Evolutionary conservation across 78 protist species (phyloP), one percentile per base, ranked within the genome.

Genomic region (Monosiga brevicollis): DNA sequence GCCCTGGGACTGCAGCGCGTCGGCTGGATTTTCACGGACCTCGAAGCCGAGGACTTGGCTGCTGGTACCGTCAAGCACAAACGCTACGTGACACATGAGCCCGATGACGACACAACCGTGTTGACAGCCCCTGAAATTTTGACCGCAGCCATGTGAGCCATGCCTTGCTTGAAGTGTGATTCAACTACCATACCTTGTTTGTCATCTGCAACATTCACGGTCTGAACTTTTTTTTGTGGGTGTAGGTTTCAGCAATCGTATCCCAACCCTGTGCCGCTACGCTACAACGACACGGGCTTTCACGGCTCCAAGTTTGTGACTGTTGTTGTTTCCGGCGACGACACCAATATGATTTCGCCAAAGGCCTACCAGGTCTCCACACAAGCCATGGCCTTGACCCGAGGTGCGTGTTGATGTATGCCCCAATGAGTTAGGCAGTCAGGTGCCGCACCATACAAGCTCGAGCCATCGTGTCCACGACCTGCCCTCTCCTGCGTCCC

Each of bases 1-100:
- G 25, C 11, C 15, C 83, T 80, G 26, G 74, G 73, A 23, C 73
- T 80, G 34, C 6, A 32, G 38, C 75, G 25, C 25, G 25, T 87
- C 22, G 89, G 89, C 62, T 87, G 82, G 83, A 82, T 87, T 20
- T 81, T 81, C 73, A 87, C 89, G n/a, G 89, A 81, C 40, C 73
- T 87, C 26, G 85, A 87, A 74, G 86, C 74, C 24, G 89, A 78
- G 55, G 82, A 77, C 70, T 81, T 80, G 15, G 55, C 39, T 36
- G 11, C 2, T 1, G 89, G 89, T 42, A 81, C 1, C 39, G 88
- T 79, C 42, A 37, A 20, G 29, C 79, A 49, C 84, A 78, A 85
- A 42, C 88, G 88, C 6, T 78, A 86, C 55, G 29, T n/a, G n/a
- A n/a, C n/a, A n/a, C n/a, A n/a, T n/a, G n/a, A n/a, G n/a, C n/a